Evolutionary conservation across 2,329 filamentous ascomycete genomes (phyloP), one percentile per base, ranked within the genome.

Genomic region (Ophiostoma montium): DNA sequence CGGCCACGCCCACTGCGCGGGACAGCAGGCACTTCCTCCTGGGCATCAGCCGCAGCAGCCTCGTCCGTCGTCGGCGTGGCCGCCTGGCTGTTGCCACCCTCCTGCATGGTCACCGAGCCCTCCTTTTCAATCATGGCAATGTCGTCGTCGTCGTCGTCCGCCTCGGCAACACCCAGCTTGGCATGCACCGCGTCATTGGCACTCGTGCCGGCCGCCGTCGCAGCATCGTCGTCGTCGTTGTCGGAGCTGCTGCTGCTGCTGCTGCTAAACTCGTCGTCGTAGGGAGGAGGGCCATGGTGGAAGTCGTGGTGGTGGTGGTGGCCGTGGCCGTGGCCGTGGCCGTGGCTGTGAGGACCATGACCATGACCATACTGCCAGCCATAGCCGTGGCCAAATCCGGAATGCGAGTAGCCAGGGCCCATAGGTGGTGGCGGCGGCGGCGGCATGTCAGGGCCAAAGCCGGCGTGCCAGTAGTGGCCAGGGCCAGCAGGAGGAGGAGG

Each of bases 101-200:
- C 23, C 4, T 39, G 45, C 19, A 43, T 52, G 9, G 43, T 64
- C 61, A 23, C 39, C 13, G 32, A 35, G 16, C 63, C 57, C n/a
- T 61, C 60, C 57, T 61, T 66, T 27, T 62, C 62, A 39, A 47
- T 51, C 54, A 53, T 54, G 49, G 49, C 46, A 30, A 53, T 46
- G 42, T 59, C 52, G 30, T 55, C 51, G 19, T 53, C 52, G 18
- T 35, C 43, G 18, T 35, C 43, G 43, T 35, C 42, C 23, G 23
- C 23, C 5, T 8, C 23, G 3, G 44, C 31, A 13, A 39, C 52
- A 27, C 35, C 47, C 16, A 23, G 46, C 49, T 39, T 52, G 47
- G 33, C 39, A 30, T 48, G 35, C 31, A 39, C 35, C 32, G n/a
- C n/a, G n/a, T 32, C 53, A 39, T 35, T 49, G 50, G 9, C 56